Percentiles rank a stretch among this genome's conserved stretches.
These are phyloP conservation scores for Mediolabrus comicus DNA, from an alignment of 108 stramenopile genomes.

Conservation along the genomic window DNA sequence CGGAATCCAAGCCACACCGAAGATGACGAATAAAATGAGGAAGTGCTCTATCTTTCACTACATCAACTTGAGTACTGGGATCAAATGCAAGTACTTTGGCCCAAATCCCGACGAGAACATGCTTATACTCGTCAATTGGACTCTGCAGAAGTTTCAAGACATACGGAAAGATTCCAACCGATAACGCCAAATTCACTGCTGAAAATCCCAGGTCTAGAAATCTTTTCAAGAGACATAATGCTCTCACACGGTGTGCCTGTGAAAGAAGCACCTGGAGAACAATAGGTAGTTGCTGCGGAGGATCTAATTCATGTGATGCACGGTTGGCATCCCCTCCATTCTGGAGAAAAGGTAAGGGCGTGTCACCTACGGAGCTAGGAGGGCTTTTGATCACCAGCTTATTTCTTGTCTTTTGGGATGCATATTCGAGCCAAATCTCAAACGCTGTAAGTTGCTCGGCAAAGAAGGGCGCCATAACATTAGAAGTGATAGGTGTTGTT, in stretches of 20 bases:
- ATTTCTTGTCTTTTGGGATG: too few relatives aligned
- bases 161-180: slow-evolving; percentile 97
- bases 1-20: slow-evolving; percentile 42
- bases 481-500: background rate
- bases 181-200: slow-evolving; percentile 93
- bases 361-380: slow-evolving; percentile 34
- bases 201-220: slow-evolving; percentile 93
- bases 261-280: slow-evolving; percentile 94
- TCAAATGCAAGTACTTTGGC: slow-evolving; percentile 92
- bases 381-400: slow-evolving; percentile 39
- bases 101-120: slow-evolving; percentile 94
- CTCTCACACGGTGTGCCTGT: slow-evolving; percentile 90
- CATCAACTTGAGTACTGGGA: slow-evolving; percentile 84
- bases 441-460: slow-evolving; percentile 95
- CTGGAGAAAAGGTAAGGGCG: slow-evolving; percentile 38
- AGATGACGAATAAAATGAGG: slow-evolving; percentile 88
- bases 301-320: slow-evolving; percentile 50
- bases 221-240: slow-evolving; percentile 82
- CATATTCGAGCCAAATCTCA: too few relatives aligned
- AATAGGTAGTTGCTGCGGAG: slow-evolving; percentile 95
- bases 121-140: slow-evolving; percentile 87
- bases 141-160: slow-evolving; percentile 93
- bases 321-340: slow-evolving; percentile 4
- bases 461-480: slow-evolving; percentile 63
- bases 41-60: slow-evolving; percentile 88